phyloP scores from a whole-genome alignment of 768 basidiomycete genomes.

The Clitopilus passeckerianus region DNA sequence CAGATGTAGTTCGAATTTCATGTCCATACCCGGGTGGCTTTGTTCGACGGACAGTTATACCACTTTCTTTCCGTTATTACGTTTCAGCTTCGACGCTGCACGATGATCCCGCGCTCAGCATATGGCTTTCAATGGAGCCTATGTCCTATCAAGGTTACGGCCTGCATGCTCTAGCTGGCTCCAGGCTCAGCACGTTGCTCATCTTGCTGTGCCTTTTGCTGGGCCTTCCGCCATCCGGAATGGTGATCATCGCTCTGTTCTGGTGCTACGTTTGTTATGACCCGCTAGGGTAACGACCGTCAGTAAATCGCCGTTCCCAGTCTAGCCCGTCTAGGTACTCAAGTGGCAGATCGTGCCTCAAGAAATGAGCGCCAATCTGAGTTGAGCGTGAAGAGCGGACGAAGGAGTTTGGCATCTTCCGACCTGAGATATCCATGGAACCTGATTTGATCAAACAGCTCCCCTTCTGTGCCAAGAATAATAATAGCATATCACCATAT shows the following conservation, averaged over 20 bases:
- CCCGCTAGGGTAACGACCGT: background rate
- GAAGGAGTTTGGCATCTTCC: slow-evolving; percentile 11
- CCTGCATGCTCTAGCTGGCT: background rate
- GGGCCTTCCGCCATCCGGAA: background rate
- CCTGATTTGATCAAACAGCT: slow-evolving; percentile 5
- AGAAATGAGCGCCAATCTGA: background rate
- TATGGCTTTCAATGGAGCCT: background rate
- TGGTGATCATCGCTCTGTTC: background rate
- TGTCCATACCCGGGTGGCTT: background rate
- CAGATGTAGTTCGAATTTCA: background rate
- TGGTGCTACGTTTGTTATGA: too few species aligned
- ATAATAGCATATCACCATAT: background rate
- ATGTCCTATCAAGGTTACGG: background rate
- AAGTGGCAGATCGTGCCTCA: background rate
- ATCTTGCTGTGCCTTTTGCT: background rate
- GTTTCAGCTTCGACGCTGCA: too few species aligned
- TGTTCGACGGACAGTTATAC: background rate
- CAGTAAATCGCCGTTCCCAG: background rate
- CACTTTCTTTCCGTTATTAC: too few species aligned
- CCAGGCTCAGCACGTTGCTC: background rate
- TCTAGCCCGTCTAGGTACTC: background rate
- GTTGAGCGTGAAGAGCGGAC: background rate
- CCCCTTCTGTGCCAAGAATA: slow-evolving; percentile 3
- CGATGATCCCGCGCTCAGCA: too few species aligned
- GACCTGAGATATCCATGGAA: slow-evolving; percentile 1